Base-by-base conservation (phyloP, 192 early-diverging fungal genomes). In the Mortierella hygrophila region DNA sequence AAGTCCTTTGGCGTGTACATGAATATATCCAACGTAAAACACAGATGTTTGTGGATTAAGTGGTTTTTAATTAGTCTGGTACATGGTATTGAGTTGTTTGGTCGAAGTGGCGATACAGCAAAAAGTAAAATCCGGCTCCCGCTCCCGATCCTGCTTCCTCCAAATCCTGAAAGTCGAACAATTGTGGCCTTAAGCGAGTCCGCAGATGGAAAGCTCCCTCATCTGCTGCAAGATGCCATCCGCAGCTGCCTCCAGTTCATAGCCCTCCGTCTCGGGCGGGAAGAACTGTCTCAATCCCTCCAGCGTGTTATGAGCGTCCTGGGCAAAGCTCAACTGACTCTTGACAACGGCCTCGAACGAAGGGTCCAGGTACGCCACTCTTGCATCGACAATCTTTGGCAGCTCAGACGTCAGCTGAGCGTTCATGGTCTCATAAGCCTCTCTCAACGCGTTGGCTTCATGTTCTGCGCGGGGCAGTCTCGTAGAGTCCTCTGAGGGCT, bases 281-380 rank as follows among this genome's bases (percentile, higher is more conserved):
- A 97, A 91, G 41, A 90, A 88, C 54, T 92, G 84, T 52, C 93
- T 81, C 6, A 97, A 86, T 5, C 88, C 78, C 74, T 95, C 93
- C 80, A 99, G 91, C 76, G 93, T 92, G 40, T 94, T 91, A 72
- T 94, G 93, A 69, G 96, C 96, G 54, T 93, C 92, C 84, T 95
- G 95, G 74, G 96, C 95, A 90, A 99, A 99, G 76, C 93, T 91
- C n/a, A 98, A 85, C 85, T 99, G 98, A 21, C 95, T 92, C 89
- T 98, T 97, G 72, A 99, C 95, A 38, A 99, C 89, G 11, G 98
- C 98, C 82, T 99, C 98, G 82, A 99, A 98, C 29, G 96, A 97
- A 4, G 99, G 99, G 40, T 99, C 97, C 68, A 99, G 88, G 78
- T 97, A 97, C 6, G 96, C 95, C 0, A 99, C 94, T 42, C 98